Base-by-base conservation (phyloP, 78 protist genomes). In the Tieghemostelium lacteum region DNA sequence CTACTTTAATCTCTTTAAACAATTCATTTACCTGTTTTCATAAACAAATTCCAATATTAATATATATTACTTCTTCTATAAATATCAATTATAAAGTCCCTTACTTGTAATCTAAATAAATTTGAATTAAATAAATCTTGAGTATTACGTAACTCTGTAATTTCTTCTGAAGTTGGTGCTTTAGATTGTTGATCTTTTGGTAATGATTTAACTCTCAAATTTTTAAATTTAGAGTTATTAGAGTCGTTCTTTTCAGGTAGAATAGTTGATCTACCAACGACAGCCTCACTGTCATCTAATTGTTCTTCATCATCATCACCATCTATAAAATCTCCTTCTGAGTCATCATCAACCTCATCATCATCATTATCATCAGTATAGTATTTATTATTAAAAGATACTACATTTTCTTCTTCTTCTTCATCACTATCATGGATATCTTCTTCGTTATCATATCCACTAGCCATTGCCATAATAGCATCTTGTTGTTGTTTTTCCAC, bases 81-180 rank as follows among this genome's bases (percentile, higher is more conserved):
- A 28, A 71, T 40, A 58, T 10, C 20, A 24, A 16, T 66, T 4
- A 34, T 19, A 8, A 29, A 39, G 76, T 10, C 8, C 20, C 33
- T 45, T 26, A 88, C 62, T 71, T 88, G 93, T 24, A 88, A 37
- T 62, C 87, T 61, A 69, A 88, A 88, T 20, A 88, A 62, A 62
- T 88, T 88, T 1, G 93, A 88, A 36, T 88, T 75, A 37, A 65
- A 88, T 20, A 88, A 73, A 49, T 66, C 66, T 64, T 63, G 74
- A 1, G 93, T 73, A 3, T 88, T 87, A 22, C 42, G 26, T 1
- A 75, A 66, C 40, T 88, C 69, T 88, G 66, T 76, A 73, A 83
- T 83, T 24, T 83, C 91, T 22, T 83, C 78, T 8, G 37, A 60
- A 29, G 91, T 83, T 52, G 78, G 80, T 66, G 91, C 78, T 0